Conservation (phyloP, 2,329 filamentous ascomycete genomes). For the Aphanocladium album region DNA sequence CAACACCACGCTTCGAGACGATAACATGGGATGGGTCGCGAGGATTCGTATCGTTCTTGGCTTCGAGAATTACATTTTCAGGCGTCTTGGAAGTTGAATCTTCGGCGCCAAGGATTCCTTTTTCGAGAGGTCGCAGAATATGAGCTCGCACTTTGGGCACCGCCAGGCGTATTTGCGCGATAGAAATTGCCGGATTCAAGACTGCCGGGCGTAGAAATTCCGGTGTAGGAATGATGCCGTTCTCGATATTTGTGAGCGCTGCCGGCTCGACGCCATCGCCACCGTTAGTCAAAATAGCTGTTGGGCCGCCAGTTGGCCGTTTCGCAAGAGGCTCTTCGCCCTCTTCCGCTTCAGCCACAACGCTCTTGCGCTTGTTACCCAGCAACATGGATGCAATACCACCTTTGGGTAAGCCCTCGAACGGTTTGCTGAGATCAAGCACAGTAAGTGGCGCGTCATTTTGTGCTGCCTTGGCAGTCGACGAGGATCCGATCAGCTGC, state of each 20-base stretch:
- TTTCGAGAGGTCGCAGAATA: constrained; percentile 76
- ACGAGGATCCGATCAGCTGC: constrained; percentile 70
- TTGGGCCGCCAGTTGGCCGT: constrained; percentile 60
- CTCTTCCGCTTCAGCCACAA: constrained; percentile 69
- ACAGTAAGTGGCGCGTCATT: constrained; percentile 75
- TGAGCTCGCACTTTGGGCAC: constrained; percentile 81
- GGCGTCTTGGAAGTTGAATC: constrained; percentile 60
- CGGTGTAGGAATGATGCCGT: constrained; percentile 64
- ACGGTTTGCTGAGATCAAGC: constrained; percentile 87
- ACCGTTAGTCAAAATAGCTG: constrained; percentile 70
- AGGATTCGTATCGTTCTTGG: constrained; percentile 71
- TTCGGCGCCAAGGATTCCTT: constrained; percentile 51
- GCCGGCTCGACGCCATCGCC: constrained; percentile 74
- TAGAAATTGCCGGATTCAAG: constrained; percentile 71
- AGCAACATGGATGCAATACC: constrained; percentile 80
- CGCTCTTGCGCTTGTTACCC: constrained; percentile 86
- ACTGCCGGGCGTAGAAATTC: constrained; percentile 86
- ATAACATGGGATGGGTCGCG: constrained; percentile 81
- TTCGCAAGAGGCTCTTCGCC: constrained; percentile 54
- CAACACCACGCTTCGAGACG: constrained; percentile 71
- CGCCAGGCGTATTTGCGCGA: constrained; percentile 79
- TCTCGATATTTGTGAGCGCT: constrained; percentile 51
- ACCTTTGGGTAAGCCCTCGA: constrained; percentile 85
- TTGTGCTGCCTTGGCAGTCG: constrained; percentile 56
- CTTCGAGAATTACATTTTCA: constrained; percentile 78